Evolutionary conservation across 306 rosid species (phyloP).

Genomic region (Pyrus bretschneideri): DNA sequence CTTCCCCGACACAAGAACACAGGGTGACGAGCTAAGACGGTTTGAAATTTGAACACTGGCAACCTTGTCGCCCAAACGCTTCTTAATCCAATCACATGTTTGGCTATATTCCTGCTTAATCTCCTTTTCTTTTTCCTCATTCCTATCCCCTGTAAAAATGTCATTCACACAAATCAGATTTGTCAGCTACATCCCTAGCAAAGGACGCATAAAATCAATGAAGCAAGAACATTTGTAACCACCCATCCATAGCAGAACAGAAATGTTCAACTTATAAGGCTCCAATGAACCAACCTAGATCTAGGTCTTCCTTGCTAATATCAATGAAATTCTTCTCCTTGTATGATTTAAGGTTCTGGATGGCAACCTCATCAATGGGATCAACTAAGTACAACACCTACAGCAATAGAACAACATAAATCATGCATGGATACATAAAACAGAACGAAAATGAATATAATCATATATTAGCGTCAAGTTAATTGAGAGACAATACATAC

Average conservation of each 20-base stretch:
- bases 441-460: neutral
- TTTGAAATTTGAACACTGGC: constrained; percentile 87
- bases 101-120: constrained; percentile 75
- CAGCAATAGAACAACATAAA: constrained; percentile 18
- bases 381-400: constrained; percentile 90
- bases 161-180: constrained; percentile 4
- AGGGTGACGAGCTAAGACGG: constrained; percentile 89
- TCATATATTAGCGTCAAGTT: neutral
- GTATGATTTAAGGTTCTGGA: constrained; percentile 85
- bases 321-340: constrained; percentile 91
- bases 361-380: constrained; percentile 91
- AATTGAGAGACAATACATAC: constrained; percentile 27
- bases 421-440: neutral
- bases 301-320: constrained; percentile 96
- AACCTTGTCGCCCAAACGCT: constrained; percentile 83
- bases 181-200: neutral
- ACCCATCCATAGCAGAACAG: neutral
- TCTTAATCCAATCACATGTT: constrained; percentile 95
- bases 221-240: neutral
- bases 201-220: neutral
- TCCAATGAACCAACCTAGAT: constrained; percentile 51
- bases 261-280: neutral
- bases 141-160: constrained; percentile 68
- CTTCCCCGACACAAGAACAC: constrained; percentile 91
- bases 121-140: constrained; percentile 84